Base-by-base conservation (phyloP, 2,329 filamentous ascomycete species). In the Cladophialophora chaetospira region DNA sequence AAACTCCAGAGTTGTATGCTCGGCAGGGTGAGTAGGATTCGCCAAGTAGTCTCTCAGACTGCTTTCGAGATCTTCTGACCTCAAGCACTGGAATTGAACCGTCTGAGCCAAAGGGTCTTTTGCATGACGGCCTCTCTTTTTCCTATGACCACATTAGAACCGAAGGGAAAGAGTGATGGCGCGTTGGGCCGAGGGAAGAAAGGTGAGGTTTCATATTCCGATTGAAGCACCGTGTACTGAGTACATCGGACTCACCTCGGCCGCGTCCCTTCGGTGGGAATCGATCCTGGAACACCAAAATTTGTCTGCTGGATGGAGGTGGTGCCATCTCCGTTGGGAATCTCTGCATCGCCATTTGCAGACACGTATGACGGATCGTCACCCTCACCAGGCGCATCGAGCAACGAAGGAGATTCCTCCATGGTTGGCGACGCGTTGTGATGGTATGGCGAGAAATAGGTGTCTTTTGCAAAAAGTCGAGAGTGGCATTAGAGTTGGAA, bases 1-100 rank as follows among this genome's bases (percentile, higher is more conserved):
- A 47, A 66, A 64, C 43, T 62, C 63, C 26, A 66, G 33, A 1
- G 62, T 66, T 11, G 62, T 64, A 54, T 65, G 61, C 40, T 61
- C 64, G 19, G 23, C 23, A 40, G 61, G 45, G 15, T 61, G 48
- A 21, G 42, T 40, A 33, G 62, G 62, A 43, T 63, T 48, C 4
- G 55, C 52, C 35, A 66, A 28, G 48, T 63, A 63, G 10, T 61
- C 55, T 21, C 53, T 49, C 19, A 66, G 46, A 13, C 60, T 40
- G 10, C 25, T 31, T 33, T 63, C 61, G 25, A 66, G 25, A 26
- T 65, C 60, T 35, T 66, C 63, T 6, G 57, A 26, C 29, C 55
- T 60, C 28, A 55, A 33, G 57, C 61, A 63, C 29, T 61, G 42
- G 43, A 62, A 61, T 5, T 45, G 36, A 13, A 66, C 45, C 5